Evolutionary conservation across 495 filamentous ascomycete genomes (phyloP), one percentile per base, ranked within the genome.

Genomic region (Xylaria nigripes): DNA sequence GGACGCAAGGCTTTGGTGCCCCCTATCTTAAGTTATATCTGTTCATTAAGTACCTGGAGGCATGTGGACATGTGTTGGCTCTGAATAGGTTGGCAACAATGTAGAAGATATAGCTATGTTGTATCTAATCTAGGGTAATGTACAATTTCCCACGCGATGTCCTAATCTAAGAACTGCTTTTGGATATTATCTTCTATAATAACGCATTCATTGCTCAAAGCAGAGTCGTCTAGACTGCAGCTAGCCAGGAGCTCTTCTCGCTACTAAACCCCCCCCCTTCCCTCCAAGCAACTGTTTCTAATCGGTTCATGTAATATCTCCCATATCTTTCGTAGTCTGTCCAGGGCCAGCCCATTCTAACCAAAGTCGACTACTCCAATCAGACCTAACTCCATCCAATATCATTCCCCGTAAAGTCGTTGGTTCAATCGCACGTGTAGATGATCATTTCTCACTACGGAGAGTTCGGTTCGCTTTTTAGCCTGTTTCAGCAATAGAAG

Each of bases 231-330:
- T 53, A 53, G 50, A 53, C 50, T 38, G 7, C 34, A 19, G 29
- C 50, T 36, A 53, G 38, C 50, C 50, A 53, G 50, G 50, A 53
- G 50, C 50, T n/a, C n/a, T n/a, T n/a, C n/a, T 29, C 27, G 9
- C 4, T 4, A 4, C 27, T 9, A 4, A 29, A 29, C 27, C 4
- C 9, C 27, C 27, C 27, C 9, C 9, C 27, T 29, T 29, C 27
- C 9, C n/a, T n/a, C n/a, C n/a, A n/a, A n/a, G n/a, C n/a, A n/a
- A n/a, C n/a, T n/a, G n/a, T n/a, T n/a, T n/a, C n/a, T n/a, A n/a
- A n/a, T n/a, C n/a, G n/a, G n/a, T n/a, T n/a, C n/a, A n/a, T n/a
- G n/a, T n/a, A n/a, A n/a, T n/a, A n/a, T n/a, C n/a, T n/a, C n/a
- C n/a, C 27, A 29, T 29, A 29, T 29, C 27, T 29, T 9, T 29